phyloP scores from a whole-genome alignment of 2,329 filamentous ascomycete species.

The Ophiostoma perfectum region DNA sequence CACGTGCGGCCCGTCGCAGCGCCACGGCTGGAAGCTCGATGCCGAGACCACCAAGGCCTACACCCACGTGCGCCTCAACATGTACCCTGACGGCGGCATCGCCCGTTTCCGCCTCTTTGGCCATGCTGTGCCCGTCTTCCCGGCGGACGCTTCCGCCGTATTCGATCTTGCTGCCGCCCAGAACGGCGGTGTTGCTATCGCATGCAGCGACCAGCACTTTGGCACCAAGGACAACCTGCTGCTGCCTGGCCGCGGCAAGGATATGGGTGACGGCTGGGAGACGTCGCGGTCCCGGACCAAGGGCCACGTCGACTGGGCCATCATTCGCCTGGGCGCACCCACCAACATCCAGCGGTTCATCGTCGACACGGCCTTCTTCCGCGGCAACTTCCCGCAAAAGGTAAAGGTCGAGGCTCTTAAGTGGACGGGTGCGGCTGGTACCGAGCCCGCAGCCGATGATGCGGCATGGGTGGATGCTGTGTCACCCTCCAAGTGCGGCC shows the following conservation, averaged over 20 bases:
- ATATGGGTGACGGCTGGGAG: constrained; percentile 89
- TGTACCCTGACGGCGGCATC: constrained; percentile 83
- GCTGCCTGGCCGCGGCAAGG: constrained; percentile 47
- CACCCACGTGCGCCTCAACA: constrained; percentile 74
- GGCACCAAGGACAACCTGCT: constrained; percentile 55
- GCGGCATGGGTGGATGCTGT: constrained; percentile 62
- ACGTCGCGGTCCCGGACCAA: constrained; percentile 67
- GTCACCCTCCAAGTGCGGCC: constrained; percentile 60
- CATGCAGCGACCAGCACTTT: constrained; percentile 79
- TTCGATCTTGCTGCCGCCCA: constrained; percentile 73
- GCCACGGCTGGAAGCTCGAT: constrained; percentile 67
- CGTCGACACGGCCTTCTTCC: constrained; percentile 76
- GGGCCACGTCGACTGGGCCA: constrained; percentile 74
- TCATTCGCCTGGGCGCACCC: constrained; percentile 64
- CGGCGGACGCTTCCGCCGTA: constrained; percentile 56
- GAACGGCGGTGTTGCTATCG: constrained; percentile 69
- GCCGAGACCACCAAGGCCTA: constrained; percentile 59
- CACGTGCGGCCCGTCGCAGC: constrained; percentile 67
- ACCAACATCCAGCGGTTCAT: constrained; percentile 61
- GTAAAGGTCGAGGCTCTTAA: constrained; percentile 61
- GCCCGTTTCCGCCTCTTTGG: constrained; percentile 74
- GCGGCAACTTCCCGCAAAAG: constrained; percentile 77
- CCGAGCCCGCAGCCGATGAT: constrained; percentile 53
- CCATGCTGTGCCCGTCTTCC: constrained; percentile 69
- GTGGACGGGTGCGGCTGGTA: constrained; percentile 48